Percentiles rank a stretch among this genome's conserved stretches.
Evolutionary conservation across 2,329 filamentous ascomycete genomes (phyloP).

Genomic region (Phialophora tarda): DNA sequence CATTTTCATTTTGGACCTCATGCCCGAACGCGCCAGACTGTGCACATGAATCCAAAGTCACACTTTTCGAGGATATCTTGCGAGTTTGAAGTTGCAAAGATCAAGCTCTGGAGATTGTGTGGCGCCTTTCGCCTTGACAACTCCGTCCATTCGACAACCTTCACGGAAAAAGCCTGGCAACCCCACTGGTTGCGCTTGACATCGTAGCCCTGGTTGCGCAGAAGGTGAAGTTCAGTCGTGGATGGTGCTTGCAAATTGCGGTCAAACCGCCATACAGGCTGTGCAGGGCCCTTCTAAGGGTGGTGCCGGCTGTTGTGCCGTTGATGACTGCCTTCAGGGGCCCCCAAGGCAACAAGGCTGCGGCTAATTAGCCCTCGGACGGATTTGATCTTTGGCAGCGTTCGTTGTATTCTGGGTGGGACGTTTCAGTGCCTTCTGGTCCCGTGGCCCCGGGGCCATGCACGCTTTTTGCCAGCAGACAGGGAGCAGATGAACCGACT

Average conservation of each 20-base stretch:
- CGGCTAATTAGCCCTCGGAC: not conserved
- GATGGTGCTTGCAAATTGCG: not conserved
- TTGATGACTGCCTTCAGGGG: not conserved
- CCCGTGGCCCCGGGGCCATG: not conserved
- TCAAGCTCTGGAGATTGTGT: not conserved
- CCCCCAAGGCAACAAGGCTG: not conserved
- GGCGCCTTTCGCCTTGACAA: not conserved
- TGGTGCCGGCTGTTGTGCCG: not conserved
- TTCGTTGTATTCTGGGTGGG: not conserved
- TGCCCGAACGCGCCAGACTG: no score
- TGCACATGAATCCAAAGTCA: not conserved
- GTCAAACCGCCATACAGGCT: not conserved
- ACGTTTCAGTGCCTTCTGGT: not conserved
- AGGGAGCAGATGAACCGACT: not conserved
- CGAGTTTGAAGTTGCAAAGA: not conserved
- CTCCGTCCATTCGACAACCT: not conserved
- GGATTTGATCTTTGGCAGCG: not conserved
- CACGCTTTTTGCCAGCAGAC: not conserved
- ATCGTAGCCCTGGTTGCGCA: not conserved
- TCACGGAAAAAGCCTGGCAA: not conserved
- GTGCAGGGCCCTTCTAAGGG: slow-evolving; percentile 1
- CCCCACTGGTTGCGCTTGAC: not conserved
- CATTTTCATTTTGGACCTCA: not conserved
- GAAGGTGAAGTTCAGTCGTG: not conserved
- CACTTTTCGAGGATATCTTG: not conserved